Evolutionary conservation across 768 basidiomycete genomes (phyloP).

Genomic region (Suillus occidentalis): DNA sequence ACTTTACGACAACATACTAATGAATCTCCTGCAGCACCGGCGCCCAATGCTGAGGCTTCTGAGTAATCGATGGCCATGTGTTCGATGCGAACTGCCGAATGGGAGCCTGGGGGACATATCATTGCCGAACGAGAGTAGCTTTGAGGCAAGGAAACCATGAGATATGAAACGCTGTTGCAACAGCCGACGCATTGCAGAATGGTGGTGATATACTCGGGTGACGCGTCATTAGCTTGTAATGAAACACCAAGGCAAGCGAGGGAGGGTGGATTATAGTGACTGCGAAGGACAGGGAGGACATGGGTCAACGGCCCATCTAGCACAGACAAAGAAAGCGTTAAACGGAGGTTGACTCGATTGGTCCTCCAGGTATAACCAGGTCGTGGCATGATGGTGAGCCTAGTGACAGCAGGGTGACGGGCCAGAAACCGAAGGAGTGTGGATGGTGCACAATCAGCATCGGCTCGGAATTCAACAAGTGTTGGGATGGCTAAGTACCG

Average conservation of each 20-base stretch:
- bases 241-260: neutral
- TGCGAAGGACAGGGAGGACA: neutral
- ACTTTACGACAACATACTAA: too few relatives aligned
- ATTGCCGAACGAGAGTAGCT: neutral
- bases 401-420: neutral
- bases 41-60: too few relatives aligned
- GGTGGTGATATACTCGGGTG: too few relatives aligned
- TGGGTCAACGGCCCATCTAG: neutral
- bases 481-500: neutral
- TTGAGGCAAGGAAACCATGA: neutral
- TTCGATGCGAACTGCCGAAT: neutral
- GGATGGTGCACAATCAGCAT: neutral
- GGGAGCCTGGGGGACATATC: neutral
- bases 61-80: neutral
- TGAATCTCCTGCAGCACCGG: too few relatives aligned
- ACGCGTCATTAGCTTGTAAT: too few relatives aligned
- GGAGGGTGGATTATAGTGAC: neutral
- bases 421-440: neutral
- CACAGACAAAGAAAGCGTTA: neutral
- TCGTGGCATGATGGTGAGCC: neutral
- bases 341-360: neutral
- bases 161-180: neutral
- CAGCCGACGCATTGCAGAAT: neutral
- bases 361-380: neutral
- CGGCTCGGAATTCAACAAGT: neutral